Evolutionary conservation across 345 rosid genomes (phyloP).

Genomic region (Linum usitatissimum): DNA sequence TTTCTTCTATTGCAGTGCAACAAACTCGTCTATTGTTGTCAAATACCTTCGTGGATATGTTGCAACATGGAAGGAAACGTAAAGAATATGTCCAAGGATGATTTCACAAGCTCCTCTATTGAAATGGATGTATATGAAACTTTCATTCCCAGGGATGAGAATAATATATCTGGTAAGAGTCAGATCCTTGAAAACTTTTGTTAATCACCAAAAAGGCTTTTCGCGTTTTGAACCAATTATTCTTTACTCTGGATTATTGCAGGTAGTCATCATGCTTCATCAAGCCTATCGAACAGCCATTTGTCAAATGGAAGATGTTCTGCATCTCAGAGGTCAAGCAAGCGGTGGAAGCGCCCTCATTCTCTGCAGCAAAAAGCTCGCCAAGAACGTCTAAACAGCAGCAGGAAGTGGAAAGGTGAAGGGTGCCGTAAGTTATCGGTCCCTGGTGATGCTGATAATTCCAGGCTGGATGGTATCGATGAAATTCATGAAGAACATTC

Average conservation of each 20-base stretch:
- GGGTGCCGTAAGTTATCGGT: conserved; percentile 28
- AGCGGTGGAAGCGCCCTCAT: conserved; percentile 83
- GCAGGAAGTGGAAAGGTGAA: conserved; percentile 93
- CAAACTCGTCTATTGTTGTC: conserved; percentile 53
- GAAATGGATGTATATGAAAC: conserved; percentile 90
- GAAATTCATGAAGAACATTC: conserved; percentile 26
- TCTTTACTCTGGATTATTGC: conserved; percentile 13
- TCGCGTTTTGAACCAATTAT: not conserved
- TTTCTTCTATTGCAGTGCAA: conserved; percentile 42
- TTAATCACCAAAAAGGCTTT: not conserved
- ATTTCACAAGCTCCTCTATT: conserved; percentile 40
- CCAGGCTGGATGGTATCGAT: conserved; percentile 18
- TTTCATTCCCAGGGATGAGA: conserved; percentile 21
- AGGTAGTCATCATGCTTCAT: conserved; percentile 44
- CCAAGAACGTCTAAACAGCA: conserved; percentile 78
- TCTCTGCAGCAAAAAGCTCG: conserved; percentile 83
- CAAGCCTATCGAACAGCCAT: conserved; percentile 33
- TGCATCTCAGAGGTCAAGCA: conserved; percentile 48
- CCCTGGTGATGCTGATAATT: conserved; percentile 26
- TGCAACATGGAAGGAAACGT: conserved; percentile 71
- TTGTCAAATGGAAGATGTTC: conserved; percentile 50
- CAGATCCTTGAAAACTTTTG: conserved; percentile 10
- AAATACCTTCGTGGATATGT: conserved; percentile 79
- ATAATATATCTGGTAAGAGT: conserved; percentile 40
- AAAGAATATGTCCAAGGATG: conserved; percentile 37